Percentiles rank a stretch among this genome's conserved stretches.
Conservation (phyloP, 2,329 filamentous ascomycete species). For the Neospermospora avenae region DNA sequence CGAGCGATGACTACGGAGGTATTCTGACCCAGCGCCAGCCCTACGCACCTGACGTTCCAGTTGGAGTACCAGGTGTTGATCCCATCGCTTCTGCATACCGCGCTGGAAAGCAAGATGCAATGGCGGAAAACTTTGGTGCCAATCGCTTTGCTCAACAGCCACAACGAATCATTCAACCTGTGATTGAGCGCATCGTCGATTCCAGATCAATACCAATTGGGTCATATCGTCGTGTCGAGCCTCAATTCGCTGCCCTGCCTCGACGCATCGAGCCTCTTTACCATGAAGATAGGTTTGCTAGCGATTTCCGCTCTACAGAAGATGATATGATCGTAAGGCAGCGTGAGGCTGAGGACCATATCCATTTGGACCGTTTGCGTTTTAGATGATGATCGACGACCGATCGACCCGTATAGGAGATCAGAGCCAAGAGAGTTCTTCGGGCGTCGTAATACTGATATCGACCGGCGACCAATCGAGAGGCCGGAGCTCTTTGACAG, state of each 20-base stretch:
- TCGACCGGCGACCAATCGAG: background rate
- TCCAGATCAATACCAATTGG: constrained; percentile 14
- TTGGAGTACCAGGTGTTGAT: constrained; percentile 13
- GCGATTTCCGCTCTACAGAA: constrained; percentile 13
- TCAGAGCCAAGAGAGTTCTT: constrained; percentile 5
- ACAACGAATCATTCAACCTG: constrained; percentile 10
- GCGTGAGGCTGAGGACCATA: constrained; percentile 20
- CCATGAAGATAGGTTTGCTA: constrained; percentile 17
- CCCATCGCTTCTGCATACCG: constrained; percentile 27
- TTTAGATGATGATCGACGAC: background rate
- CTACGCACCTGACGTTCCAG: constrained; percentile 26
- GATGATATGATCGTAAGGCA: constrained; percentile 6
- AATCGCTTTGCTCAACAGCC: constrained; percentile 15
- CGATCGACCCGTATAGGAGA: constrained; percentile 8
- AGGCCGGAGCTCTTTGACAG: constrained; percentile 9
- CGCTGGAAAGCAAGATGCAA: constrained; percentile 28
- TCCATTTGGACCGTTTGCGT: constrained; percentile 20
- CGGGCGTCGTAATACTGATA: background rate
- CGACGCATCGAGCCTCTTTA: constrained; percentile 13
- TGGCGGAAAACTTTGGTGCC: constrained; percentile 24
- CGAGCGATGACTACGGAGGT: constrained; percentile 13
- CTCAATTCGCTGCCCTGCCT: constrained; percentile 15
- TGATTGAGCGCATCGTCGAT: constrained; percentile 13
- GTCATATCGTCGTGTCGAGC: constrained; percentile 12
- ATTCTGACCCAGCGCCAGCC: constrained; percentile 6